Base-by-base conservation (phyloP, 176 grass and related monocot genomes). In the Urochloa ruziziensis region DNA sequence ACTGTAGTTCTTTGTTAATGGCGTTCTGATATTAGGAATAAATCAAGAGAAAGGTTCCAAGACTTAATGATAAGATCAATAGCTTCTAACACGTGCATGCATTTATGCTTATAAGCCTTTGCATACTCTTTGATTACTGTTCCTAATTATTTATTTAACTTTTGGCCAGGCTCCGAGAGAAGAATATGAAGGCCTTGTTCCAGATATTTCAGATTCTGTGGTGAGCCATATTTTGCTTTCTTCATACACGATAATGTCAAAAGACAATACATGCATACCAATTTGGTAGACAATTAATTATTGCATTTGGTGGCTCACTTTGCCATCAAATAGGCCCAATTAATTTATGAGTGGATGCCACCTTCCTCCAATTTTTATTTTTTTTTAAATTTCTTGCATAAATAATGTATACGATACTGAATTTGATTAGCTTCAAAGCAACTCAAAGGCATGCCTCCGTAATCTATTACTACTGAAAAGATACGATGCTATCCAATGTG, bases 161-260 rank as follows among this genome's bases (percentile, higher is more conserved):
- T 78, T 78, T 47, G 10, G 48, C 39, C 62, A 87, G 89, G 56
- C 21, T 87, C 67, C 75, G 46, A 80, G 73, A 87, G 89, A 90
- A 79, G 84, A 83, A 79, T 83, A 75, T 29, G 84, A 83, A 74
- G 80, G 44, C 19, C 69, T 73, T 87, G 74, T 74, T 68, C 74
- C 68, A 62, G 61, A 87, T 79, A 80, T 74, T 83, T 73, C 75
- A 46, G 60, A 90, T 68, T 68, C 75, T 13, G 43, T 67, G 67
- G 84, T 90, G 61, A 74, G 89, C 43, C 44, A 48, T 73, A 23
- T 79, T 83, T 83, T 49, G 17, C 57, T 36, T 18, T 52, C 6
- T 39, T 67, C 49, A 19, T 67, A 52, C 19, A 74, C 4, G 6
- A 59, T 12, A 78, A 58, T 72, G 37, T 73, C 46, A 72, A 48